Percentiles rank a stretch among this genome's conserved stretches.
Evolutionary conservation across 306 rosid genomes (phyloP).

Genomic region (Casuarina equisetifolia): DNA sequence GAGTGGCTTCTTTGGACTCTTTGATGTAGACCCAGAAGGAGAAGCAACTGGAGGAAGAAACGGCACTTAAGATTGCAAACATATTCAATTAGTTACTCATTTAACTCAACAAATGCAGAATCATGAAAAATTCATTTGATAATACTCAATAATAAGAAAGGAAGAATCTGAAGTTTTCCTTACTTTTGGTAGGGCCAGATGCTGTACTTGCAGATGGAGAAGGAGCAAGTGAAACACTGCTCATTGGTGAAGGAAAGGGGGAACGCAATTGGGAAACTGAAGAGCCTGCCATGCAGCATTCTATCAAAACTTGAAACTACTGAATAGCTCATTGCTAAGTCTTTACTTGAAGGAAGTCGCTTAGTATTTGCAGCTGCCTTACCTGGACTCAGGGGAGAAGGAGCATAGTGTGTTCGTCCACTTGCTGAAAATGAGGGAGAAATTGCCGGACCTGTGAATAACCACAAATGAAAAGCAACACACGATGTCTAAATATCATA

Average conservation of each 20-base stretch:
- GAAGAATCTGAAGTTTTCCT: slow-evolving; percentile 31
- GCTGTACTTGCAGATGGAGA: slow-evolving; percentile 42
- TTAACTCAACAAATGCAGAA: slow-evolving; percentile 18
- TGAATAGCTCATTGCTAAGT: slow-evolving; percentile 19
- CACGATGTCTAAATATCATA: neutral
- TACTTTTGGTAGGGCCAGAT: slow-evolving; percentile 58
- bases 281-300: slow-evolving; percentile 37
- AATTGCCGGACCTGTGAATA: slow-evolving; percentile 45
- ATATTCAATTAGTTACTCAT: slow-evolving; percentile 29
- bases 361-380: slow-evolving; percentile 12
- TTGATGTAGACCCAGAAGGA: slow-evolving; percentile 39
- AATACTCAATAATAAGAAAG: slow-evolving; percentile 3
- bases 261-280: slow-evolving; percentile 48
- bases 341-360: slow-evolving; percentile 17
- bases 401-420: slow-evolving; percentile 42
- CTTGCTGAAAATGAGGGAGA: slow-evolving; percentile 49
- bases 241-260: slow-evolving; percentile 43
- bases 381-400: slow-evolving; percentile 69
- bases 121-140: slow-evolving; percentile 5
- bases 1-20: slow-evolving; percentile 52
- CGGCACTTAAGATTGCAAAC: slow-evolving; percentile 41
- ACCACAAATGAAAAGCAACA: slow-evolving; percentile 6
- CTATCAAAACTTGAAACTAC: slow-evolving; percentile 3
- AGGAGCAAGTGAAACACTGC: slow-evolving; percentile 64
- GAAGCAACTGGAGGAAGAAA: slow-evolving; percentile 46